A percentile compares a stretch with the other conserved stretches of the same genome.
Conservation (phyloP, 768 basidiomycete genomes). For the Boletellus ananas region DNA sequence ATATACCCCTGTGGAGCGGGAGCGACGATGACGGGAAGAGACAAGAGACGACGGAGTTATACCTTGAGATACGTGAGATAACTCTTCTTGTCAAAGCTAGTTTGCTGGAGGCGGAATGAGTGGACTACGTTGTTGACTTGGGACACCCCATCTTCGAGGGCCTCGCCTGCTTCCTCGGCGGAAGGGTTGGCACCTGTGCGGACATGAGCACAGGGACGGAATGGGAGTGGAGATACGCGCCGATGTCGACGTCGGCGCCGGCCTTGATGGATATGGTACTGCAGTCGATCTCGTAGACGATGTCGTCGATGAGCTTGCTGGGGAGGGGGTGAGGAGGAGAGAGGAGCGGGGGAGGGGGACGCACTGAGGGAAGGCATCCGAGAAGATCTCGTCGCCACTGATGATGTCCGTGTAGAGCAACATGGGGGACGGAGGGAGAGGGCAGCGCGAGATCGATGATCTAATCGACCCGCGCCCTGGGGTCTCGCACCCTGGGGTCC, state of each 20-base stretch:
- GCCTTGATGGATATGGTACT: slow-evolving; percentile 60
- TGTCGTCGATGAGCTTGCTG: slow-evolving; percentile 74
- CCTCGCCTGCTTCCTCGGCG: slow-evolving; percentile 79
- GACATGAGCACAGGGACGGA: slow-evolving; percentile 5
- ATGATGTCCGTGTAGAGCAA: slow-evolving; percentile 73
- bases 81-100: slow-evolving; percentile 87
- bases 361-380: slow-evolving; percentile 87
- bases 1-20: slow-evolving; percentile 68
- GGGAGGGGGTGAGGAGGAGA: slow-evolving; percentile 7
- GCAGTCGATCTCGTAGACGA: slow-evolving; percentile 89
- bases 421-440: slow-evolving; percentile 43
- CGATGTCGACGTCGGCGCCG: slow-evolving; percentile 86
- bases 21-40: not conserved
- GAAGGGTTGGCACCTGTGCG: slow-evolving; percentile 86
- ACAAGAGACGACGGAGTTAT: not conserved
- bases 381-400: slow-evolving; percentile 85
- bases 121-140: slow-evolving; percentile 87
- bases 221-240: slow-evolving; percentile 36
- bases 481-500: slow-evolving; percentile 13
- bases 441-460: slow-evolving; percentile 1
- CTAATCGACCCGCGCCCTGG: slow-evolving; percentile 15
- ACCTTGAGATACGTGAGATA: slow-evolving; percentile 82
- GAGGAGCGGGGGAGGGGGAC: slow-evolving; percentile 26
- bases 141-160: slow-evolving; percentile 70
- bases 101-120: slow-evolving; percentile 85